Percentiles rank a stretch among this genome's conserved stretches.
phyloP scores from a whole-genome alignment of 169 alveolate genomes.

The Plasmodium malariae region DNA sequence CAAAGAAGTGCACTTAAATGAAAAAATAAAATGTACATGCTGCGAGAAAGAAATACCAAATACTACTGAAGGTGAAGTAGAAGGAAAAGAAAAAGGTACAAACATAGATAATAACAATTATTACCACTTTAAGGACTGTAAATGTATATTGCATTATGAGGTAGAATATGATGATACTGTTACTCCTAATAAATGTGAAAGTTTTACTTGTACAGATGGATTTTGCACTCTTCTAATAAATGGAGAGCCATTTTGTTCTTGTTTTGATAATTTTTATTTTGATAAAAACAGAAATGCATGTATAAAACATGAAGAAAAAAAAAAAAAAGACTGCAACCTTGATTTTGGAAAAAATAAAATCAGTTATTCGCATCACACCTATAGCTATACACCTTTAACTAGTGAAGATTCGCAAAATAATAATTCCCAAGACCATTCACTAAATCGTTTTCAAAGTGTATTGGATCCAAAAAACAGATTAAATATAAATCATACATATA shows the following conservation, averaged over 20 bases:
- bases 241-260: constrained; percentile 70
- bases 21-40: constrained; percentile 52
- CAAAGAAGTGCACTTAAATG: constrained; percentile 39
- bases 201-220: constrained; percentile 28
- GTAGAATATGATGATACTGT: background rate
- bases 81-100: background rate
- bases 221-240: constrained; percentile 35
- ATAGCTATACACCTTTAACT: background rate
- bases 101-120: background rate
- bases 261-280: constrained; percentile 57
- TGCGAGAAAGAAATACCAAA: constrained; percentile 16
- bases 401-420: background rate
- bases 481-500: too few relatives aligned
- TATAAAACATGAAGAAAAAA: constrained; percentile 20
- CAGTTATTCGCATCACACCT: background rate
- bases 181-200: constrained; percentile 26
- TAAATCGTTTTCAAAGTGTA: too few relatives aligned
- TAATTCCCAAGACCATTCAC: too few relatives aligned
- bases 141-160: constrained; percentile 41
- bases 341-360: background rate
- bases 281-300: constrained; percentile 32
- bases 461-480: too few relatives aligned
- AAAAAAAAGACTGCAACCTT: background rate
- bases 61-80: background rate
- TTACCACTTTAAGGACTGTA: constrained; percentile 22